Percentiles rank a stretch among this genome's conserved stretches.
Evolutionary conservation across 1,139 yeast genomes (phyloP).

Genomic region (Hyphopichia khmerensis): DNA sequence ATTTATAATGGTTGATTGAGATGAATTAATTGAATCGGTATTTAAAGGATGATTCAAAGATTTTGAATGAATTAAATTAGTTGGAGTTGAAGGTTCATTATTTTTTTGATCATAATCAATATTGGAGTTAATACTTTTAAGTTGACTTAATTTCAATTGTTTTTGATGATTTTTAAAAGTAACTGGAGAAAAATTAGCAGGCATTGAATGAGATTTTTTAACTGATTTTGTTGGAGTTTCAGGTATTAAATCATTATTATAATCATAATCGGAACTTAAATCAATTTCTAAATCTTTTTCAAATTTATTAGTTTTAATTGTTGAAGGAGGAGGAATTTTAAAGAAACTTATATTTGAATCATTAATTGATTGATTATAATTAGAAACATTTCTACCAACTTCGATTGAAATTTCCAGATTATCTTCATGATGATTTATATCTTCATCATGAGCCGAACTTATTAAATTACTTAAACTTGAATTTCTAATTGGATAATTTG

Average conservation of each 20-base stretch:
- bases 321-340: slow-evolving; percentile 22
- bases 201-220: slow-evolving; percentile 30
- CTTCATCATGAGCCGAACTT: slow-evolving; percentile 20
- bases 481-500: slow-evolving; percentile 4
- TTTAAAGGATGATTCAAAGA: slow-evolving; percentile 1
- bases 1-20: slow-evolving; percentile 9
- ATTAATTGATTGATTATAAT: slow-evolving; percentile 19
- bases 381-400: slow-evolving; percentile 38
- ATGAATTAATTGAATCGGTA: slow-evolving; percentile 10
- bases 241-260: slow-evolving; percentile 23
- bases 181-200: slow-evolving; percentile 27
- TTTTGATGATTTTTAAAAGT: slow-evolving; percentile 11
- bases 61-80: slow-evolving; percentile 13
- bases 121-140: slow-evolving; percentile 1
- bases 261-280: slow-evolving; percentile 15
- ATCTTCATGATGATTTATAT: slow-evolving; percentile 16
- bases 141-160: slow-evolving; percentile 1
- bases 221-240: slow-evolving; percentile 48
- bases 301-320: slow-evolving; percentile 11
- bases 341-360: slow-evolving; percentile 36
- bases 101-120: neutral
- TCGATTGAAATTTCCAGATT: slow-evolving; percentile 37
- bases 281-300: slow-evolving; percentile 26
- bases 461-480: slow-evolving; percentile 17
- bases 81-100: slow-evolving; percentile 34